These are phyloP conservation scores for slime mould (Dictyostelium discoideum) DNA, from an alignment of 78 protist species.

Conservation along the genomic window DNA sequence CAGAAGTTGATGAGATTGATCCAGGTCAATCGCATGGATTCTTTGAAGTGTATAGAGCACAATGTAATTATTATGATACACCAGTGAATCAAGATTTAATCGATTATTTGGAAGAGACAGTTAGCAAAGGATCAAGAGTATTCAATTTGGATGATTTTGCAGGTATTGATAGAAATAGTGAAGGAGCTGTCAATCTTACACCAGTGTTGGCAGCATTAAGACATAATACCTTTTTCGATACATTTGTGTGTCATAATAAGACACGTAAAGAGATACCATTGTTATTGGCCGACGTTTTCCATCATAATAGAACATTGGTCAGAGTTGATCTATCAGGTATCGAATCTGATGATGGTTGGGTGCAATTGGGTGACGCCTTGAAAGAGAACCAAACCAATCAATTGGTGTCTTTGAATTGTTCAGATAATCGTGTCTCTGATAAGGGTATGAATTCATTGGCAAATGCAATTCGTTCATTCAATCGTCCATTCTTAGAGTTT, in stretches of 20 bases:
- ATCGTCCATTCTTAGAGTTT: slow-evolving; percentile 27
- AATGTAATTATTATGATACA: slow-evolving; percentile 63
- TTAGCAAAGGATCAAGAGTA: slow-evolving; percentile 27
- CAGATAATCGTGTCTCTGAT: slow-evolving; percentile 40
- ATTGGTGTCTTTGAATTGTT: slow-evolving; percentile 5
- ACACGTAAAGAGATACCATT: slow-evolving; percentile 62
- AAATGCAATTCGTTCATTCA: slow-evolving; percentile 20
- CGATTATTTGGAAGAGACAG: slow-evolving; percentile 55
- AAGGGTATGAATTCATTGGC: slow-evolving; percentile 41
- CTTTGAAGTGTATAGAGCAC: slow-evolving; percentile 73
- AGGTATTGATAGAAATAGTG: slow-evolving; percentile 59
- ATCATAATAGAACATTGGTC: slow-evolving; percentile 36
- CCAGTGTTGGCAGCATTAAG: slow-evolving; percentile 69
- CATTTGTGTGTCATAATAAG: slow-evolving; percentile 65
- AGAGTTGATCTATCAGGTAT: slow-evolving; percentile 8
- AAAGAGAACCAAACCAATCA: slow-evolving; percentile 30
- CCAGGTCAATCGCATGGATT: slow-evolving; percentile 78
- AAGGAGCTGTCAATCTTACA: background rate
- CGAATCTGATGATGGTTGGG: slow-evolving; percentile 57
- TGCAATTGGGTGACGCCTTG: slow-evolving; percentile 46
- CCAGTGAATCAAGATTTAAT: slow-evolving; percentile 36
- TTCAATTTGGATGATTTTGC: slow-evolving; percentile 75
- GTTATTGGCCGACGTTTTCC: slow-evolving; percentile 62
- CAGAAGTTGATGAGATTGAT: slow-evolving; percentile 60
- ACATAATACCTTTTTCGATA: slow-evolving; percentile 71